Conservation (phyloP, 257 asterid species). For the Echites panduratus region DNA sequence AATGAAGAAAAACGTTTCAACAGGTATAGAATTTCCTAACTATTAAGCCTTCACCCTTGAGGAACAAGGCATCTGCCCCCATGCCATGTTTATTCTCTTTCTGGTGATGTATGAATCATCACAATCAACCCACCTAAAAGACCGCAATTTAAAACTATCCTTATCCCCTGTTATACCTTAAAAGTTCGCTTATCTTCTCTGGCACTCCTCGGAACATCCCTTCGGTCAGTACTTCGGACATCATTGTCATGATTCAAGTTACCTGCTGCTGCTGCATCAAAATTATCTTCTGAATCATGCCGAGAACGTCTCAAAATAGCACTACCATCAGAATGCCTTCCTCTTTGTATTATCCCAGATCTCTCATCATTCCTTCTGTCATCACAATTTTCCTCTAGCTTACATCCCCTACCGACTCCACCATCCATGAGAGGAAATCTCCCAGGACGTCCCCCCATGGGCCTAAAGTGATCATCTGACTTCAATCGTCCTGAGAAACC, state of each 20-base stretch:
- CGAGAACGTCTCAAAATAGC: conserved; percentile 25
- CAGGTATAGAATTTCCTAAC: conserved; percentile 12
- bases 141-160: not conserved
- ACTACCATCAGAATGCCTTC: conserved; percentile 18
- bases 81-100: conserved; percentile 10
- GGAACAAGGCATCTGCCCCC: conserved; percentile 3
- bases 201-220: conserved; percentile 29
- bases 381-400: conserved; percentile 27
- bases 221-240: conserved; percentile 25
- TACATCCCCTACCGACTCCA: not conserved
- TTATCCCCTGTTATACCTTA: conserved; percentile 20
- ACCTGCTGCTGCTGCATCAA: conserved; percentile 14
- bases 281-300: conserved; percentile 23
- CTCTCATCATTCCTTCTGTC: conserved; percentile 42
- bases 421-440: conserved; percentile 28
- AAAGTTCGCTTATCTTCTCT: conserved; percentile 27
- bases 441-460: conserved; percentile 23
- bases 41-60: conserved; percentile 1
- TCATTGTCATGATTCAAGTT: conserved; percentile 28
- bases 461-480: conserved; percentile 42
- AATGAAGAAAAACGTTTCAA: not conserved
- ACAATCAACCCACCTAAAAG: conserved; percentile 12
- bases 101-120: conserved; percentile 1
- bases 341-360: conserved; percentile 30
- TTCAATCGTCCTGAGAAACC: conserved; percentile 38